Conservation (phyloP, 2,329 filamentous ascomycete genomes). For the Phialophora macrospora region DNA sequence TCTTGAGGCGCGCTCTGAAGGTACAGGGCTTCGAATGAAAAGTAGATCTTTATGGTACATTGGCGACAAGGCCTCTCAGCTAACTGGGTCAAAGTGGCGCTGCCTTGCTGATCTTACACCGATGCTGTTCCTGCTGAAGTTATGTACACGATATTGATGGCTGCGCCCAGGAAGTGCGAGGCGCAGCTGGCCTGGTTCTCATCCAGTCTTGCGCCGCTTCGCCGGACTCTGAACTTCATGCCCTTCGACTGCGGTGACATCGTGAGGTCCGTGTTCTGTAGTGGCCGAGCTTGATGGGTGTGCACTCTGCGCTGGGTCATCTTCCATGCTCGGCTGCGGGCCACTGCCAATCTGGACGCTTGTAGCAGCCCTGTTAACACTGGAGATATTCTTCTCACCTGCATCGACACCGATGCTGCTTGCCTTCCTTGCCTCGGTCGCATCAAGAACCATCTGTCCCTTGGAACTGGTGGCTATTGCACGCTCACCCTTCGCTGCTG, state of each 20-base stretch:
- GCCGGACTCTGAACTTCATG: neutral
- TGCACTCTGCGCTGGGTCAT: neutral
- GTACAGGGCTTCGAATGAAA: neutral
- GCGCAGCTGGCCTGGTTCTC: neutral
- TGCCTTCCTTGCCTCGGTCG: neutral
- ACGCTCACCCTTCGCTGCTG: neutral
- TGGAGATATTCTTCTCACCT: neutral
- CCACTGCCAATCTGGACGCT: neutral
- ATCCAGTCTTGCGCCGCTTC: slow-evolving; percentile 2
- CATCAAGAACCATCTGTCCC: neutral
- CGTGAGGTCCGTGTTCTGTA: neutral
- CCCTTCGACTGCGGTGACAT: neutral
- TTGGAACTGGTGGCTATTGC: neutral
- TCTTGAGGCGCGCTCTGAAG: neutral
- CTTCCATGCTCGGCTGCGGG: neutral
- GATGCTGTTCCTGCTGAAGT: neutral
- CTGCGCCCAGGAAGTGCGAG: neutral
- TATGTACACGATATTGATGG: neutral
- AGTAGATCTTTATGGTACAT: neutral
- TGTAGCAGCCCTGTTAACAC: neutral
- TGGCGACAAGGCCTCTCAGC: neutral
- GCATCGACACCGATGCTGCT: neutral
- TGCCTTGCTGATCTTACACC: neutral
- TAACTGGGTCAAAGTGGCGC: neutral
- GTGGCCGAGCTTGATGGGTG: neutral